Percentiles rank a stretch among this genome's conserved stretches.
These are phyloP conservation scores for Globisporangium paddicum DNA, from an alignment of 352 stramenopile species.

Conservation along the genomic window DNA sequence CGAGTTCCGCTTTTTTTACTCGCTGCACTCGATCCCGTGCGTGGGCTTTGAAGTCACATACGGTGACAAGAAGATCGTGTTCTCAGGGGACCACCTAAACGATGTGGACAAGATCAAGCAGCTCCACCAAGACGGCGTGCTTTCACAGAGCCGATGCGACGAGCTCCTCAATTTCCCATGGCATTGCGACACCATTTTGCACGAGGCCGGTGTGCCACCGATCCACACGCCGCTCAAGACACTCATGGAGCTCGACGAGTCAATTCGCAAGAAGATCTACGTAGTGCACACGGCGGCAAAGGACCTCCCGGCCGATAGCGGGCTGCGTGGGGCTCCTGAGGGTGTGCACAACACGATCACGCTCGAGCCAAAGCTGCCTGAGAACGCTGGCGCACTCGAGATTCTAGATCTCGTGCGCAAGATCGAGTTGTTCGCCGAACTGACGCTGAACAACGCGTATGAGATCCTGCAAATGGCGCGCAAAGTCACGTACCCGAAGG, in stretches of 20 bases:
- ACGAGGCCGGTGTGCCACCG: conserved; percentile 93
- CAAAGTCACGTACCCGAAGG: conserved; percentile 65
- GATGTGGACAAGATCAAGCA: conserved; percentile 88
- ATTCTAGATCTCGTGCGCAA: conserved; percentile 84
- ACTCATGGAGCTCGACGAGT: conserved; percentile 84
- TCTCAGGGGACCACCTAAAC: conserved; percentile 95
- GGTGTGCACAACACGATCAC: conserved; percentile 88
- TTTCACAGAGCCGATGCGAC: conserved; percentile 80
- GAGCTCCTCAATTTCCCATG: conserved; percentile 93
- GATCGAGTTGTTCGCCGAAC: conserved; percentile 75
- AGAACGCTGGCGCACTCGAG: conserved; percentile 74
- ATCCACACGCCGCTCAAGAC: conserved; percentile 96
- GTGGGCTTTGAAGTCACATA: conserved; percentile 93
- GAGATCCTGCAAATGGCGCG: conserved; percentile 81
- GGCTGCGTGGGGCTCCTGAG: conserved; percentile 85
- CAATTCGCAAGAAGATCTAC: conserved; percentile 90
- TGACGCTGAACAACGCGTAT: conserved; percentile 84
- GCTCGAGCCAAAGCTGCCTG: conserved; percentile 64
- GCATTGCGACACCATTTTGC: conserved; percentile 92
- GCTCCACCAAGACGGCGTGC: conserved; percentile 78
- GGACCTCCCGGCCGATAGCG: conserved; percentile 64
- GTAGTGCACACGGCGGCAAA: conserved; percentile 93
- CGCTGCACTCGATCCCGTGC: conserved; percentile 94
- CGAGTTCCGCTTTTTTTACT: conserved; percentile 96
- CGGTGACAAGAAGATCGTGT: conserved; percentile 93